Percentiles rank a stretch among this genome's conserved stretches.
phyloP scores from a whole-genome alignment of 306 rosid species.

The Datisca glomerata region DNA sequence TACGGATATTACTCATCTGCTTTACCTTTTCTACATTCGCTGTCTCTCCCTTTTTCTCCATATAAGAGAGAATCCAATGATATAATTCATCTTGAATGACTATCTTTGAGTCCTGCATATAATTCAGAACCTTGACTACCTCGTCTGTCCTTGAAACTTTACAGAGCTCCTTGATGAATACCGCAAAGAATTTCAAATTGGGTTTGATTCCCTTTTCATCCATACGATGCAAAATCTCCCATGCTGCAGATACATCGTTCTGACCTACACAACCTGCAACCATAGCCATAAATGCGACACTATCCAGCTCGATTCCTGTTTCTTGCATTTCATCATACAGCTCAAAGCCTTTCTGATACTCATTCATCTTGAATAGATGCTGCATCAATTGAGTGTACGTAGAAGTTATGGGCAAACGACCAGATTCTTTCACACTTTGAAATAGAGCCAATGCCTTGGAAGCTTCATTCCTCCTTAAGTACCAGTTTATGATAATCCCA shows the following conservation, averaged over 20 bases:
- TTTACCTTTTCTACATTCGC: conserved; percentile 37
- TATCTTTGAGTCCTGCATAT: conserved; percentile 49
- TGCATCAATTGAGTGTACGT: conserved; percentile 77
- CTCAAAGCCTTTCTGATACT: conserved; percentile 46
- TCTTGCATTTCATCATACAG: conserved; percentile 67
- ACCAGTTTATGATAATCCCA: conserved; percentile 52
- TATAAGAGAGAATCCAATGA: conserved; percentile 27
- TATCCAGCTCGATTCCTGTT: conserved; percentile 46
- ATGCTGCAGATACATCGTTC: conserved; percentile 47
- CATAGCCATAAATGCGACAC: conserved; percentile 63
- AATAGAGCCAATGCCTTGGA: conserved; percentile 49
- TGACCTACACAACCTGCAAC: conserved; percentile 68
- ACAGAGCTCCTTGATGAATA: conserved; percentile 73
- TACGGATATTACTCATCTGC: conserved; percentile 31
- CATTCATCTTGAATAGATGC: conserved; percentile 42
- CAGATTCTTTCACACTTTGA: conserved; percentile 48
- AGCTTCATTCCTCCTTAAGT: conserved; percentile 39
- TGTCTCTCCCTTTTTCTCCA: conserved; percentile 50
- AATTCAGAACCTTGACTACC: conserved; percentile 43
- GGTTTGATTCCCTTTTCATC: conserved; percentile 44
- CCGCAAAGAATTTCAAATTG: conserved; percentile 45
- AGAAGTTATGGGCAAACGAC: conserved; percentile 35
- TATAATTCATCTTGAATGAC: conserved; percentile 37
- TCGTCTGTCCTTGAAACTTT: conserved; percentile 60
- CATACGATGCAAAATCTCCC: conserved; percentile 53